Evolutionary conservation across 176 grass and related monocot genomes (phyloP).

Genomic region (Carex littledalei): DNA sequence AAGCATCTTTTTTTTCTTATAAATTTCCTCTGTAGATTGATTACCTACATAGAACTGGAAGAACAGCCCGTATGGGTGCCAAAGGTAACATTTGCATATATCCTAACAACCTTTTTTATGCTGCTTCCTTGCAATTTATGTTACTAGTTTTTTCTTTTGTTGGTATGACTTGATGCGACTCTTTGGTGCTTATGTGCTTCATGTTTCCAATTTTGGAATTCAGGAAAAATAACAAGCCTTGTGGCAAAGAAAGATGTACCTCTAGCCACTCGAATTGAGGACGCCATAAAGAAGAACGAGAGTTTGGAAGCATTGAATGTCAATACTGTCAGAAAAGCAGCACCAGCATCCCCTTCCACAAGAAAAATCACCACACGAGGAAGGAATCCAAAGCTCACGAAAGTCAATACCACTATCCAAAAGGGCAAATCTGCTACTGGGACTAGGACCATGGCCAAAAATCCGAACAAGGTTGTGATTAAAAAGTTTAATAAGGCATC

Average conservation of each 20-base stretch:
- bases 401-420: conserved; percentile 22
- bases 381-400: conserved; percentile 32
- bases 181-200: background rate
- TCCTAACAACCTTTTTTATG: background rate
- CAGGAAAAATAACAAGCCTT: conserved; percentile 94
- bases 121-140: background rate
- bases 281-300: conserved; percentile 92
- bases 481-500: conserved; percentile 28
- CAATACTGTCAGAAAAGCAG: conserved; percentile 44
- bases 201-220: conserved; percentile 18
- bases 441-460: conserved; percentile 22
- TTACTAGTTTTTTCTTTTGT: background rate
- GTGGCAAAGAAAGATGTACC: conserved; percentile 78
- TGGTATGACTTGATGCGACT: background rate
- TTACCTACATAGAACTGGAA: conserved; percentile 91
- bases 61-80: conserved; percentile 96
- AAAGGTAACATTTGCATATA: conserved; percentile 64
- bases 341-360: conserved; percentile 15
- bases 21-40: conserved; percentile 54
- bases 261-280: conserved; percentile 77
- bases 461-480: conserved; percentile 27
- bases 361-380: conserved; percentile 25
- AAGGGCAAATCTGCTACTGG: conserved; percentile 49
- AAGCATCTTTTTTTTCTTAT: background rate
- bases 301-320: conserved; percentile 78